Evolutionary conservation across 1,284 basidiomycete species (phyloP).

Genomic region (Leccinum pachyderme): DNA sequence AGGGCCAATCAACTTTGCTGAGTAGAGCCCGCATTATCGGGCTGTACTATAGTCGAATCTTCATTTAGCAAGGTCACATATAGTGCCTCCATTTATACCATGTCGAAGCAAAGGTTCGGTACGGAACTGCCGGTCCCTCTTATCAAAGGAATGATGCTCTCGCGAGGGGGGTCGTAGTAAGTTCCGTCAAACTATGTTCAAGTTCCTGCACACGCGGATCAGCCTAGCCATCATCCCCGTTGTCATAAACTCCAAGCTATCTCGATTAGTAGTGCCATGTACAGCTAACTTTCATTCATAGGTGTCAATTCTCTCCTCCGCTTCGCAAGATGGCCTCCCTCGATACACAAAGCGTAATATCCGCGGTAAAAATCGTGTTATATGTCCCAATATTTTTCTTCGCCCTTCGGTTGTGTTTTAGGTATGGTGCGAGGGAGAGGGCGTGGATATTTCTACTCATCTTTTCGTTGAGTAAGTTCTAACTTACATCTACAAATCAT

Average conservation of each 20-base stretch:
- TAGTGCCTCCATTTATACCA: background rate
- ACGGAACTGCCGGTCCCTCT: background rate
- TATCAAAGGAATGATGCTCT: background rate
- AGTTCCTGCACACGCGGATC: background rate
- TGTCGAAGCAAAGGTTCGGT: background rate
- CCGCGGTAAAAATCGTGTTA: constrained; percentile 50
- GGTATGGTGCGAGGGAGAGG: constrained; percentile 53
- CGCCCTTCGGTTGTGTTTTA: constrained; percentile 42
- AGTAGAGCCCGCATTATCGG: too few species aligned
- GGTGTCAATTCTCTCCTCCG: background rate
- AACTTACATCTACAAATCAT: background rate
- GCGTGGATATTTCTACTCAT: constrained; percentile 62
- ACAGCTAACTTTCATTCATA: background rate
- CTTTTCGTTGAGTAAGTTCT: constrained; percentile 46
- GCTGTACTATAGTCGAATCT: background rate
- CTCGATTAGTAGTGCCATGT: background rate
- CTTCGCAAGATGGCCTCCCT: constrained; percentile 29
- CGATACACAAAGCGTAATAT: constrained; percentile 50
- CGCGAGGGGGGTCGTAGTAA: background rate
- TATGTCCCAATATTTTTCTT: constrained; percentile 52
- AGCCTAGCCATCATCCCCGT: background rate
- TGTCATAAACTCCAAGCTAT: background rate
- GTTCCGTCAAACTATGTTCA: background rate
- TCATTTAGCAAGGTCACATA: background rate
- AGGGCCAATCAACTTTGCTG: too few species aligned